phyloP scores from a whole-genome alignment of 495 filamentous ascomycete species.

The Rhypophila decipiens region DNA sequence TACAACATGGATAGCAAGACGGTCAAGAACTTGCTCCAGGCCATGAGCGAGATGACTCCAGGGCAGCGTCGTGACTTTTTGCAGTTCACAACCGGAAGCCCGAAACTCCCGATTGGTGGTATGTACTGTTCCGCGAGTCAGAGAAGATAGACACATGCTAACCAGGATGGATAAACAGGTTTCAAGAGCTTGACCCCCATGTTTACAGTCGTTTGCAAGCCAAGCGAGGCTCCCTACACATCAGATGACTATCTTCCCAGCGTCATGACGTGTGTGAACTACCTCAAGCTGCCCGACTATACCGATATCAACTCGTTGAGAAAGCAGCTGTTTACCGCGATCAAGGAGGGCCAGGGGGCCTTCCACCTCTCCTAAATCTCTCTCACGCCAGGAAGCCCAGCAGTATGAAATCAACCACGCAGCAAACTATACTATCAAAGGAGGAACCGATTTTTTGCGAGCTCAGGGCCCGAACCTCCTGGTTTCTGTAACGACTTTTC shows the following conservation, averaged over 20 bases:
- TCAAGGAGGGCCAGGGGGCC: conserved; percentile 95
- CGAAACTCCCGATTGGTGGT: conserved; percentile 98
- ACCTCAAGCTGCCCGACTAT: conserved; percentile 97
- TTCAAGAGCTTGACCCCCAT: conserved; percentile 96
- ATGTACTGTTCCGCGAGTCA: conserved; percentile 26
- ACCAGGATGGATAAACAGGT: conserved; percentile 50
- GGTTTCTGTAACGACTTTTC: no score
- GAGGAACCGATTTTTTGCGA: no score
- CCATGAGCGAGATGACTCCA: conserved; percentile 80
- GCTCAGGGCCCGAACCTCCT: no score
- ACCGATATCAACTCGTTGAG: conserved; percentile 69
- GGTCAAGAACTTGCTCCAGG: conserved; percentile 87
- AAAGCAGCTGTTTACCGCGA: conserved; percentile 72
- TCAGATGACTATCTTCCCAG: conserved; percentile 97
- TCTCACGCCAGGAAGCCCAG: no score
- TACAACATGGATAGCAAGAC: conserved; percentile 99
- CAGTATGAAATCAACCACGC: no score
- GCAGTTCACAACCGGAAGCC: conserved; percentile 97
- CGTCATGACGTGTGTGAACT: conserved; percentile 99
- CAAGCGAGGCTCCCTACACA: conserved; percentile 87
- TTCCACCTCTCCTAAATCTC: conserved; percentile 92
- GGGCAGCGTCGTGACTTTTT: conserved; percentile 87
- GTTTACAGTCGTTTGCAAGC: conserved; percentile 98
- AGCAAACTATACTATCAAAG: no score
- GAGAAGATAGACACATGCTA: background rate